A percentile compares a stretch with the other conserved stretches of the same genome.
phyloP scores from a whole-genome alignment of 805 yeast species.

The Metschnikowia reukaufii region DNA sequence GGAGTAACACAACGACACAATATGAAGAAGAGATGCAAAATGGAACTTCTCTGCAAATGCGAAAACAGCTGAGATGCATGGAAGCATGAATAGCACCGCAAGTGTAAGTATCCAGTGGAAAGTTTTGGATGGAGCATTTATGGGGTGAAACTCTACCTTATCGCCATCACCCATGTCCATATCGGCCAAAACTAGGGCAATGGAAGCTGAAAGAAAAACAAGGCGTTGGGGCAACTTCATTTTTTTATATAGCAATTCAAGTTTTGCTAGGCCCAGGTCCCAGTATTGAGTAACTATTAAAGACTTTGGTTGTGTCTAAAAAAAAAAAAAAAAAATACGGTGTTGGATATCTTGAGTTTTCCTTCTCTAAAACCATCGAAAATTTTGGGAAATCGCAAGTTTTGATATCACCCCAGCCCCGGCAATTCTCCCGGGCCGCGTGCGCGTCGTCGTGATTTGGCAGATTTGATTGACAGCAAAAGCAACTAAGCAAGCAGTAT shows the following conservation, averaged over 20 bases:
- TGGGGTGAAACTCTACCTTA: slow-evolving; percentile 41
- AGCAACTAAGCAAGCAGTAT: not conserved
- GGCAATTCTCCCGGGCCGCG: not conserved
- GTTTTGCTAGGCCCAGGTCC: too few relatives aligned
- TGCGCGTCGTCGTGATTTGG: not conserved
- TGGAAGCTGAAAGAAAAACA: not conserved
- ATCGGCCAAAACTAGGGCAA: slow-evolving; percentile 7
- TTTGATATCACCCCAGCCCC: not conserved
- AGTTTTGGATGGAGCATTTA: slow-evolving; percentile 52
- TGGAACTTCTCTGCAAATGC: slow-evolving; percentile 54
- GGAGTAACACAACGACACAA: slow-evolving; percentile 38
- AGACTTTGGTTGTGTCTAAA: too few relatives aligned
- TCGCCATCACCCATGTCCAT: slow-evolving; percentile 32
- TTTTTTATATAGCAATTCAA: not conserved
- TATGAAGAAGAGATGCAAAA: slow-evolving; percentile 18
- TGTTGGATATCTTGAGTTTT: too few relatives aligned
- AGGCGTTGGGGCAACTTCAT: slow-evolving; percentile 2
- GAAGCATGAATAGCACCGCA: slow-evolving; percentile 47
- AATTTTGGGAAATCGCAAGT: slow-evolving; percentile 1
- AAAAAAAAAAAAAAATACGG: too few relatives aligned
- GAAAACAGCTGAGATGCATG: slow-evolving; percentile 55
- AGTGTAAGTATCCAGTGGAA: slow-evolving; percentile 66
- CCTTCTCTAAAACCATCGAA: not conserved
- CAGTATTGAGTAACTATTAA: too few relatives aligned
- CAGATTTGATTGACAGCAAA: not conserved